These are phyloP conservation scores for Penicillium daleae DNA, from an alignment of 495 filamentous ascomycete species.

Conservation along the genomic window DNA sequence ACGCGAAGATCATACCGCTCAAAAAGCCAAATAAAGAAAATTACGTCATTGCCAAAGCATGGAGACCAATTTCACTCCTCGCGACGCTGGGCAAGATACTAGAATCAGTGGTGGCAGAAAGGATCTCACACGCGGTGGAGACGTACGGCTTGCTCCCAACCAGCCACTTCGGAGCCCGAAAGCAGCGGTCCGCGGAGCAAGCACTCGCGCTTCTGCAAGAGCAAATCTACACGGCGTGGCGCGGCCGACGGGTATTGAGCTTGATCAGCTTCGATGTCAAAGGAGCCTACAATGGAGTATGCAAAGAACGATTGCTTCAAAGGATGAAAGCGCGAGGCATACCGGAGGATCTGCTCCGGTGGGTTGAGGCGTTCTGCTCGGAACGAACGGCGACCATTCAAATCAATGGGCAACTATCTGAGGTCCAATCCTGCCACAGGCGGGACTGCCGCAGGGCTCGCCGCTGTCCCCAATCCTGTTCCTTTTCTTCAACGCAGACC, in stretches of 20 bases:
- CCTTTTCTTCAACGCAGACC: conserved; percentile 38
- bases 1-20: conserved; percentile 27
- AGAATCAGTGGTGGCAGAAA: conserved; percentile 34
- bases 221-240: no score
- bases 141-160: conserved; percentile 10
- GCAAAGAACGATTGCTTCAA: conserved; percentile 23
- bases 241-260: no score
- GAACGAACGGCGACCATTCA: conserved; percentile 17
- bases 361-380: conserved; percentile 37
- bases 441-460: conserved; percentile 3
- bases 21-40: conserved; percentile 29
- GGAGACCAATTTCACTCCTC: conserved; percentile 37
- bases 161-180: no score
- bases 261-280: not conserved
- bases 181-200: no score
- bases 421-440: conserved; percentile 19
- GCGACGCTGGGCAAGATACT: conserved; percentile 35
- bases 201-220: no score
- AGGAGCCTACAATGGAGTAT: not conserved
- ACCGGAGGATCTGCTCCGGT: conserved; percentile 31
- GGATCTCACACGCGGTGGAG: conserved; percentile 31
- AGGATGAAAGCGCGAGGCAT: conserved; percentile 27
- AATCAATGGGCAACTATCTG: conserved; percentile 14
- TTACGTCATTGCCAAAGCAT: conserved; percentile 21
- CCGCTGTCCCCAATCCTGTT: conserved; percentile 14